Base-by-base conservation (phyloP, 345 rosid genomes). In the Erucastrum elatum region DNA sequence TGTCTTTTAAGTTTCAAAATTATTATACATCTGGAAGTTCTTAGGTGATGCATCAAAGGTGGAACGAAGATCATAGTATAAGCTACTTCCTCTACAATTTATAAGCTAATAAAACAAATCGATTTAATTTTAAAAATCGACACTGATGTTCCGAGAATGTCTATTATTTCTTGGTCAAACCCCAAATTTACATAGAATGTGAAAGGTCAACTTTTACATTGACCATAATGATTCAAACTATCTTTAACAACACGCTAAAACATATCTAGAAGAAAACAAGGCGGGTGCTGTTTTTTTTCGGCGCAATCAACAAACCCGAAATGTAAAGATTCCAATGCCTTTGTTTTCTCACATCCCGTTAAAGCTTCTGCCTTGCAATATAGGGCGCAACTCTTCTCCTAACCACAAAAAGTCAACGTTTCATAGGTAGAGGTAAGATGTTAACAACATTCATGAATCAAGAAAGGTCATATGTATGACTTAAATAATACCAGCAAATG, bases 351-450 rank as follows among this genome's bases (percentile, higher is more conserved):
- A 11, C 86, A 72, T 2, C 68, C 82, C 26, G 12, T 78, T 2
- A 13, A 70, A 0, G 91, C 89, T 77, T 88, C 87, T 29, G 53
- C 55, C 44, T 81, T 87, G 39, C 90, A 21, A 21, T 21, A 21
- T 21, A 21, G 21, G 21, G 64, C 58, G 60, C 90, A 90, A 39
- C 89, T 87, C 77, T 82, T 83, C 78, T 90, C 94, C 98, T 94
- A 86, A 34, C 15, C 75, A 56, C 61, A 13, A 1, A 75, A 7
- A 0, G 13, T 37, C 63, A 46, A 33, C 49, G 17, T 60, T 35
- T 55, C 49, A 64, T 34, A 34, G 37, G 37, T 34, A 34, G 2
- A 34, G 2, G 37, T 34, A 34, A 21, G 21, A 29, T 29, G 31
- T 29, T 29, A 29, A 2, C 7, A 34, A 34, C 37, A 34, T 34